Conservation (phyloP, 2,329 filamentous ascomycete genomes). For the Tympanopsis confertula region DNA sequence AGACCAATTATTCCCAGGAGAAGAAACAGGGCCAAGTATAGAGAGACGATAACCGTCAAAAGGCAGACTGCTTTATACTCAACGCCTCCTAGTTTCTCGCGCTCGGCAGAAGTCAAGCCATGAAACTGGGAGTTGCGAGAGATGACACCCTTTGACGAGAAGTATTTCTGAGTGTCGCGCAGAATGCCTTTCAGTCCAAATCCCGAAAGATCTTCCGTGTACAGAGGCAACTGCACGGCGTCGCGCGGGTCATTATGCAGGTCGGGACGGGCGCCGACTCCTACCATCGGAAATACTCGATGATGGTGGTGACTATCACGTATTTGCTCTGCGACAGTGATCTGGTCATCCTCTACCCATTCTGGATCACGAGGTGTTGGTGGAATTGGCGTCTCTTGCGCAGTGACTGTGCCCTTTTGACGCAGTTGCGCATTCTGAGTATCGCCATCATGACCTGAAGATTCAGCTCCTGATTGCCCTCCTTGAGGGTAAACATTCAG, state of each 20-base stretch:
- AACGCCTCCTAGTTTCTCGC: slow-evolving; percentile 45
- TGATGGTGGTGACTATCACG: neutral
- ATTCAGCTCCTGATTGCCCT: too few species aligned
- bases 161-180: neutral
- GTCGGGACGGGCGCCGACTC: neutral
- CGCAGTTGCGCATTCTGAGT: neutral
- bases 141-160: slow-evolving; percentile 10
- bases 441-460: too few species aligned
- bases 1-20: slow-evolving; percentile 28
- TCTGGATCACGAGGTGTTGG: neutral
- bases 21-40: slow-evolving; percentile 42
- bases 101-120: slow-evolving; percentile 36
- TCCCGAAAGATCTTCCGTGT: neutral
- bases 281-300: neutral
- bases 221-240: neutral
- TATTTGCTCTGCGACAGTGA: neutral
- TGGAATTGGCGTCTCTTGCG: too few species aligned
- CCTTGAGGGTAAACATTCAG: neutral
- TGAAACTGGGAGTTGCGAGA: slow-evolving; percentile 43
- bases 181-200: neutral
- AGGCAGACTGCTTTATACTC: slow-evolving; percentile 53
- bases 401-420: neutral
- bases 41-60: slow-evolving; percentile 44
- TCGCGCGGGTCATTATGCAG: neutral
- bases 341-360: neutral